Percentiles rank a stretch among this genome's conserved stretches.
phyloP scores from a whole-genome alignment of 441 rosid genomes.

The Bocquillonia castaneifolia region DNA sequence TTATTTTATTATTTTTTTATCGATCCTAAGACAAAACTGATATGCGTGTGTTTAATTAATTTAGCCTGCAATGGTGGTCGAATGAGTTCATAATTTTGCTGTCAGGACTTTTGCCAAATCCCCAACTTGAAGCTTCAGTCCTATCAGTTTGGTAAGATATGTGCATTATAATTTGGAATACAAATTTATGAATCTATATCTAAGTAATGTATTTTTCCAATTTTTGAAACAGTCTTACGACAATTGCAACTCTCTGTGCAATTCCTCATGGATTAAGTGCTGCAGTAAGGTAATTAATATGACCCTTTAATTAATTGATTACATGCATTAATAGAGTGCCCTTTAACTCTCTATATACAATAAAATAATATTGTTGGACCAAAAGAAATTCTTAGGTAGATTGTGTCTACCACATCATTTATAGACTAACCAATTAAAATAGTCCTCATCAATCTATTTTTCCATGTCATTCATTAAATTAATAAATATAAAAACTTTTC shows the following conservation, averaged over 20 bases:
- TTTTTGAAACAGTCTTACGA: conserved; percentile 39
- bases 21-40: neutral
- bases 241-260: conserved; percentile 35
- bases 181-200: too few species aligned
- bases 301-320: too few species aligned
- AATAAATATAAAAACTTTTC: too few species aligned
- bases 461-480: too few species aligned
- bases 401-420: too few species aligned
- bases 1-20: neutral
- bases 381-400: too few species aligned
- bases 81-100: conserved; percentile 35
- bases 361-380: too few species aligned
- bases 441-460: too few species aligned
- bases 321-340: too few species aligned
- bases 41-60: neutral
- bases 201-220: neutral
- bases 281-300: conserved; percentile 39
- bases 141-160: conserved; percentile 34
- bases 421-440: too few species aligned
- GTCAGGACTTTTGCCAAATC: conserved; percentile 41
- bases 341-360: too few species aligned
- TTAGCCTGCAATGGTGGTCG: conserved; percentile 50
- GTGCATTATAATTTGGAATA: neutral
- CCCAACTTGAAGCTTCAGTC: conserved; percentile 40
- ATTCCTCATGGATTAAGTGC: conserved; percentile 56